phyloP scores from a whole-genome alignment of 1,139 yeast genomes.

The Saccharomyces hybrid region DNA sequence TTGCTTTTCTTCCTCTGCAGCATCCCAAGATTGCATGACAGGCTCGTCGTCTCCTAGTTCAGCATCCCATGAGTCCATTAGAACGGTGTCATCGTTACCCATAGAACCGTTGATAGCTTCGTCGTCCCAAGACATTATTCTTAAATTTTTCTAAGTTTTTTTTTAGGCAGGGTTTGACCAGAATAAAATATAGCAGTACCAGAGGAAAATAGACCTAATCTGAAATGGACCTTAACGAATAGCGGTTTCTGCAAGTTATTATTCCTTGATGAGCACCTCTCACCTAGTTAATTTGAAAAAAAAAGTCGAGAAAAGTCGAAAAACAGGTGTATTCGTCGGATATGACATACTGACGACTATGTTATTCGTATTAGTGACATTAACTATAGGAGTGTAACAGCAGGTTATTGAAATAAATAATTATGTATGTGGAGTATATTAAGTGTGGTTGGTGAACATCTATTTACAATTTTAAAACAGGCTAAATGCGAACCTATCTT shows the following conservation, averaged over 20 bases:
- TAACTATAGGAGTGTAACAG: neutral
- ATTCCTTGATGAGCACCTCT: neutral
- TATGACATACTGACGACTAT: neutral
- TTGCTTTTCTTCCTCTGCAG: slow-evolving; percentile 42
- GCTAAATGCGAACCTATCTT: neutral
- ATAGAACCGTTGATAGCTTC: slow-evolving; percentile 74
- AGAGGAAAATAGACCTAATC: neutral
- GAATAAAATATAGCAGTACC: neutral
- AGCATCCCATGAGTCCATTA: slow-evolving; percentile 76
- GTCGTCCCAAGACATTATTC: slow-evolving; percentile 52
- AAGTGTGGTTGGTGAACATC: neutral
- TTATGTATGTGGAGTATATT: neutral
- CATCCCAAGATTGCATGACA: slow-evolving; percentile 83
- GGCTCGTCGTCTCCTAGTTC: slow-evolving; percentile 55
- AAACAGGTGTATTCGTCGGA: neutral
- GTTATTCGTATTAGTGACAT: neutral
- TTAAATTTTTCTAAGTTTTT: neutral
- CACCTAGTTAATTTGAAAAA: neutral
- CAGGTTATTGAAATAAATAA: neutral
- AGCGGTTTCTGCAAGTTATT: neutral
- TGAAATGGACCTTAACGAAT: neutral
- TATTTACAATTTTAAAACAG: neutral
- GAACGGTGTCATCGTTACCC: slow-evolving; percentile 40
- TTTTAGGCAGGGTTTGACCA: neutral
- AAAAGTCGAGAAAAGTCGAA: neutral